Evolutionary conservation across 179 eudicot genomes (phyloP), one percentile per base, ranked within the genome.

Genomic region (Spergularia azorica): DNA sequence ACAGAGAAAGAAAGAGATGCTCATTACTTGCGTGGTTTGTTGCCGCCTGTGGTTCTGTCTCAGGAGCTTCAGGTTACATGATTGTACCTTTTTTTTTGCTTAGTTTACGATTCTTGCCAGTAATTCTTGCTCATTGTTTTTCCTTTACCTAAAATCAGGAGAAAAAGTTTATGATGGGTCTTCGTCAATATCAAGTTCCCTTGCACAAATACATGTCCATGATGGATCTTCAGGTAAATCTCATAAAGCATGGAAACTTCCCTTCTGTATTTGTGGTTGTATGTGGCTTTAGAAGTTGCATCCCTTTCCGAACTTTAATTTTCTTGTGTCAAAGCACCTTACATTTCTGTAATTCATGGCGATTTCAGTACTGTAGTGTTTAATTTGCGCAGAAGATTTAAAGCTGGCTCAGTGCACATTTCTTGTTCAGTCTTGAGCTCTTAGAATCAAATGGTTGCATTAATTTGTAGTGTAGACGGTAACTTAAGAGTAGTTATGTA

Each of bases 151-250:
- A n/a, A 62, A 13, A 21, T 46, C 83, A 95, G 98, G 97, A 87
- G 79, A 87, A 80, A 65, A 84, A 74, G 63, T 75, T 87, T 67
- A 9, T 87, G 83, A 50, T 67, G 9, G 68, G 60, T 61, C 82
- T 87, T 7, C 84, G 87, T 0, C 83, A 82, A 58, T 82, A 87
- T 76, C 64, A 87, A 79, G 83, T 78, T 76, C 89, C 89, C 71
- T 76, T 87, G 84, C 89, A 87, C 52, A 82, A 79, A 63, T 87
- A 87, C 62, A 62, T 80, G 72, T 86, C 89, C 68, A 68, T 87
- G 89, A 84, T 82, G 82, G 89, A 87, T 82, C 87, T 87, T 64
- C 90, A 95, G 97, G 98, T 95, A 81, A 12, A 17, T 56, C 4
- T 36, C 11, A 2, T 12, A 6, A 3, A 63, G 62, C 57, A 12